These are phyloP conservation scores for Teratosphaeria nubilosa DNA, from an alignment of 2,329 filamentous ascomycete genomes.

Conservation along the genomic window DNA sequence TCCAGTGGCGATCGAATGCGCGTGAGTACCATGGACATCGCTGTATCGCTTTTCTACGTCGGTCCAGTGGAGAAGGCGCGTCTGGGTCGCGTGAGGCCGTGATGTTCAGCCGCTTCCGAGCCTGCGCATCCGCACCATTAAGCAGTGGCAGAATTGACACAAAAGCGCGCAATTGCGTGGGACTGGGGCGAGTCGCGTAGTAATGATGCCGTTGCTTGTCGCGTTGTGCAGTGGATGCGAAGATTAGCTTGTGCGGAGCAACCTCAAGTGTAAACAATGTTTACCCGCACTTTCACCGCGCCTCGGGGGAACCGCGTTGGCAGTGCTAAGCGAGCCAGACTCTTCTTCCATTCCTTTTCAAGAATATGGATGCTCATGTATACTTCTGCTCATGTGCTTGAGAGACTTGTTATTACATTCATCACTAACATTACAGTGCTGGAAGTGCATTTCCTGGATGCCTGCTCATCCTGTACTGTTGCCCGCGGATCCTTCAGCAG, in stretches of 20 bases:
- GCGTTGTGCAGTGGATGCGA: not conserved
- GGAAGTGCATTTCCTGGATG: not conserved
- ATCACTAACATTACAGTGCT: not conserved
- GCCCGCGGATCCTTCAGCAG: constrained; percentile 18
- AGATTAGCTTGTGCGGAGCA: not conserved
- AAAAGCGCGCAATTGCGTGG: constrained; percentile 10
- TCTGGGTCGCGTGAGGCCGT: constrained; percentile 5
- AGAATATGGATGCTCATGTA: too few species aligned
- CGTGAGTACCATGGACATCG: constrained; percentile 29
- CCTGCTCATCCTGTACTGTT: not conserved
- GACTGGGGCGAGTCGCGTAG: constrained; percentile 6
- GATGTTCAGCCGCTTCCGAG: constrained; percentile 1
- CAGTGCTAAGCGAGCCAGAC: too few species aligned
- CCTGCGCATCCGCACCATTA: constrained; percentile 2
- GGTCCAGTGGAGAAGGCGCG: constrained; percentile 7
- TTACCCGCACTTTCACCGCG: not conserved
- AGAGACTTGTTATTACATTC: not conserved
- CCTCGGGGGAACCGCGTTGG: not conserved
- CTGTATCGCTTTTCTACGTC: constrained; percentile 3
- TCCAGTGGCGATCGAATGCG: constrained; percentile 31
- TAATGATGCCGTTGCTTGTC: constrained; percentile 11
- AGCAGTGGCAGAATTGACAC: not conserved
- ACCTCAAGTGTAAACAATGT: not conserved
- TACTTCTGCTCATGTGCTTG: too few species aligned
- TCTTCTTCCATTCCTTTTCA: too few species aligned